A percentile compares a stretch with the other conserved stretches of the same genome.
Evolutionary conservation across 495 filamentous ascomycete genomes (phyloP).

Genomic region (Hyaloscypha bicolor): DNA sequence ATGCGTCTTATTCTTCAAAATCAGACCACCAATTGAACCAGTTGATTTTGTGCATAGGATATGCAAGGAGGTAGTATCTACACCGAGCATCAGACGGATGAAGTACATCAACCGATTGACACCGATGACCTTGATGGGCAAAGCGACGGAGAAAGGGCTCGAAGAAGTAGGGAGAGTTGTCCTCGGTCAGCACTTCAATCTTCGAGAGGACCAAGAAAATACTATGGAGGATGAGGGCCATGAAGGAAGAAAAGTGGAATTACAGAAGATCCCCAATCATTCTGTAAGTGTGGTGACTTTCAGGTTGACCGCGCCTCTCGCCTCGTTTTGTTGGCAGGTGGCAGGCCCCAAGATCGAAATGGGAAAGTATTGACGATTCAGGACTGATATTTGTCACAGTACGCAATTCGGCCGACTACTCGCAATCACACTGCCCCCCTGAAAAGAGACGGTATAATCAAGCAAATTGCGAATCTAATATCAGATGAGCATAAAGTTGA

Average conservation of each 20-base stretch:
- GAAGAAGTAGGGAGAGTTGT: constrained; percentile 71
- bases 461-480: constrained; percentile 66
- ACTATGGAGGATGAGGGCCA: constrained; percentile 21
- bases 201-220: constrained; percentile 43
- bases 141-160: constrained; percentile 76
- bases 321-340: no score
- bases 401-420: constrained; percentile 84
- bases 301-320: not conserved
- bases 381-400: constrained; percentile 50
- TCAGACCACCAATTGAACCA: constrained; percentile 71
- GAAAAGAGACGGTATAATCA: constrained; percentile 75
- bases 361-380: constrained; percentile 6
- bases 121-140: constrained; percentile 73
- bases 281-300: constrained; percentile 3
- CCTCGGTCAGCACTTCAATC: constrained; percentile 72
- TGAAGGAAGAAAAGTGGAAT: constrained; percentile 12
- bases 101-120: constrained; percentile 85
- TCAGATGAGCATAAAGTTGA: constrained; percentile 74
- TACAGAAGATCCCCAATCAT: not conserved
- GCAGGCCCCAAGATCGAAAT: not conserved
- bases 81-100: constrained; percentile 57
- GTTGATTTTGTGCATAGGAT: constrained; percentile 76
- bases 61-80: constrained; percentile 61
- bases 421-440: constrained; percentile 75
- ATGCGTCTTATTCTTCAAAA: constrained; percentile 74